Conservation (phyloP, 1,284 basidiomycete genomes). For the Cutaneotrichosporon mucoides region DNA sequence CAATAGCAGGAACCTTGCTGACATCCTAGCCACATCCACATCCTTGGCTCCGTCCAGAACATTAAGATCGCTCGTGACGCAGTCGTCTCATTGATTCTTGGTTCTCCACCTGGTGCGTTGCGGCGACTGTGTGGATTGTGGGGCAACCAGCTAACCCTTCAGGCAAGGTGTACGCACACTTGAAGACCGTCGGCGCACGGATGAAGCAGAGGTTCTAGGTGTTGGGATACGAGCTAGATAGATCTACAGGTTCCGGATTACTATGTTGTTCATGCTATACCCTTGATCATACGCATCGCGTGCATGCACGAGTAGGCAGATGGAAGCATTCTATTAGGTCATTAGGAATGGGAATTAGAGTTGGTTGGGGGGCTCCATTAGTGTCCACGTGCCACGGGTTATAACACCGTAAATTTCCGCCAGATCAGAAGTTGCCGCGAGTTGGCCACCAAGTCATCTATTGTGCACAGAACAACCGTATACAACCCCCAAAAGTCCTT, state of each 20-base stretch:
- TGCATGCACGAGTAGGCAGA: not conserved
- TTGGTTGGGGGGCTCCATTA: not conserved
- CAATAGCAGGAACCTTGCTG: not conserved
- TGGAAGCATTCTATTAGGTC: not conserved
- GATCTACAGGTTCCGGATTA: not conserved
- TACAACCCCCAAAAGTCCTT: slow-evolving; percentile 3
- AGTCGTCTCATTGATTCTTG: slow-evolving; percentile 89
- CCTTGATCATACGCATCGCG: slow-evolving; percentile 1
- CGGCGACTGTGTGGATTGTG: not conserved
- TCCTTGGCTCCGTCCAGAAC: slow-evolving; percentile 61
- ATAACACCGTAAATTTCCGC: slow-evolving; percentile 11
- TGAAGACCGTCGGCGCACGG: slow-evolving; percentile 84
- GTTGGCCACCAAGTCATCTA: slow-evolving; percentile 9
- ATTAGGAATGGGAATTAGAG: not conserved
- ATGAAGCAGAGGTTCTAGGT: slow-evolving; percentile 74
- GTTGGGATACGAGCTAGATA: not conserved
- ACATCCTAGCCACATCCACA: slow-evolving; percentile 54
- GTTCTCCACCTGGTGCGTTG: slow-evolving; percentile 75
- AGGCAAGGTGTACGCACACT: slow-evolving; percentile 83
- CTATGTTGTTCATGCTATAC: slow-evolving; percentile 23
- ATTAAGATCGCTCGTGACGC: slow-evolving; percentile 97
- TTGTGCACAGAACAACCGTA: slow-evolving; percentile 6
- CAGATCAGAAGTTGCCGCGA: slow-evolving; percentile 1
- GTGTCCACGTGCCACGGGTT: slow-evolving; percentile 1
- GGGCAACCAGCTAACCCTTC: slow-evolving; percentile 5